These are phyloP conservation scores for Kregervanrija delftensis DNA, from an alignment of 805 yeast genomes.

Conservation along the genomic window DNA sequence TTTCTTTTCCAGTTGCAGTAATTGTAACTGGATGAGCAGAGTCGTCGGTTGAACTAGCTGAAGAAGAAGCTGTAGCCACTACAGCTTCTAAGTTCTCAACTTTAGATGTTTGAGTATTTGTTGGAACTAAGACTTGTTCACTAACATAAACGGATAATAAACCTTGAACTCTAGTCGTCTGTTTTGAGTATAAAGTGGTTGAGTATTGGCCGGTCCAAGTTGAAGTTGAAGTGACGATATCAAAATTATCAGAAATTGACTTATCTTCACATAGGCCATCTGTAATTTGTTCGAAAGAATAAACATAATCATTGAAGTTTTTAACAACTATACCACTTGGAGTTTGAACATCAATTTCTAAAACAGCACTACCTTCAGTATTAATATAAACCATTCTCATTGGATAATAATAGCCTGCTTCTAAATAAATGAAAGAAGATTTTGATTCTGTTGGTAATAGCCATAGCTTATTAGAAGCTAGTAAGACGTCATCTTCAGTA, in stretches of 20 bases:
- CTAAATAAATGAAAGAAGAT: constrained; percentile 8
- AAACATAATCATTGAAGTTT: too few relatives aligned
- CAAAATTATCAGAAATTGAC: not conserved
- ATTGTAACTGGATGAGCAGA: not conserved
- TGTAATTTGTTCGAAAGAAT: too few relatives aligned
- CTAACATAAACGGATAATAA: too few relatives aligned
- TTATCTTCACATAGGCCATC: too few relatives aligned
- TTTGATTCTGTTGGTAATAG: not conserved
- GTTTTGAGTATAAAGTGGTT: too few relatives aligned
- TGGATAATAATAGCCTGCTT: constrained; percentile 11
- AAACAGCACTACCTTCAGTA: too few relatives aligned
- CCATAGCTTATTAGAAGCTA: constrained; percentile 1
- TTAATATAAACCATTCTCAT: constrained; percentile 10
- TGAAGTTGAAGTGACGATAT: not conserved
- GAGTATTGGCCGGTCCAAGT: not conserved
- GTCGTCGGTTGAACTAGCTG: not conserved
- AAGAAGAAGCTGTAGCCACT: not conserved
- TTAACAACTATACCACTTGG: too few relatives aligned
- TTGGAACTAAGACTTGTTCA: too few relatives aligned
- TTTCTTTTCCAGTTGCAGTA: not conserved
- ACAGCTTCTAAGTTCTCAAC: too few relatives aligned
- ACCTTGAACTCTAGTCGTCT: too few relatives aligned
- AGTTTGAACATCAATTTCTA: too few relatives aligned
- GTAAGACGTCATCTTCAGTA: constrained; percentile 2
- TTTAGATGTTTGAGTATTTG: too few relatives aligned